Base-by-base conservation (phyloP, 768 basidiomycete species). In the Fibroporia radiculosa region DNA sequence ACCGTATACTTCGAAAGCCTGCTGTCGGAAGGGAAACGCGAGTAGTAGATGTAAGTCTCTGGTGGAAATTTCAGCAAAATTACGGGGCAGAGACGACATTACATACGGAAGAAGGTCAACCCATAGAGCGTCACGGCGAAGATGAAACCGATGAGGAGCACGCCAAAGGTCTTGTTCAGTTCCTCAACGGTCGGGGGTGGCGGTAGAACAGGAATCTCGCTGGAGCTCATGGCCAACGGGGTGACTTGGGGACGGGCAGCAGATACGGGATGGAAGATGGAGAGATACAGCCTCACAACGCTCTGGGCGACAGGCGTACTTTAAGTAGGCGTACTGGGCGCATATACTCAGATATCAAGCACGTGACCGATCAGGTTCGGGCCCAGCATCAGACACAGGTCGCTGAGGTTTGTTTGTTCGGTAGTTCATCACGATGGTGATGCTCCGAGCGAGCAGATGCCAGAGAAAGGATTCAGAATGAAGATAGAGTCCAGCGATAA, bases 71-170 rank as follows among this genome's bases (percentile, higher is more conserved):
- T 18, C 3, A 28, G n/a, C 10, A 24, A 10, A 37, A 19, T n/a
- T 24, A 14, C 13, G 22, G 20, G 18, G 23, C 11, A 14, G 34
- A n/a, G 6, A 16, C 32, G 23, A 36, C 19, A 28, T 11, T 16
- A 53, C 57, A 8, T 35, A 59, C 57, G 57, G 47, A 59, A 59
- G 49, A 56, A 56, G 14, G 55, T 56, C 20, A 56, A 44, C 2
- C 57, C 57, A 46, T 59, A 59, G 23, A 59, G 48, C 1, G 50
- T 52, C 16, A 51, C 53, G 12, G 53, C 41, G 33, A 61, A 54
- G 20, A 61, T 52, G 44, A 59, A 61, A n/a, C 56, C 60, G 11
- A 59, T 45, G 34, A 57, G 48, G 16, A 56, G 50, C 1, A 59
- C 57, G 27, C 57, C 57, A 22, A 56, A 55, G 1, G 57, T 59